phyloP scores from a whole-genome alignment of 768 basidiomycete genomes.

The Panaeolus papilionaceus region DNA sequence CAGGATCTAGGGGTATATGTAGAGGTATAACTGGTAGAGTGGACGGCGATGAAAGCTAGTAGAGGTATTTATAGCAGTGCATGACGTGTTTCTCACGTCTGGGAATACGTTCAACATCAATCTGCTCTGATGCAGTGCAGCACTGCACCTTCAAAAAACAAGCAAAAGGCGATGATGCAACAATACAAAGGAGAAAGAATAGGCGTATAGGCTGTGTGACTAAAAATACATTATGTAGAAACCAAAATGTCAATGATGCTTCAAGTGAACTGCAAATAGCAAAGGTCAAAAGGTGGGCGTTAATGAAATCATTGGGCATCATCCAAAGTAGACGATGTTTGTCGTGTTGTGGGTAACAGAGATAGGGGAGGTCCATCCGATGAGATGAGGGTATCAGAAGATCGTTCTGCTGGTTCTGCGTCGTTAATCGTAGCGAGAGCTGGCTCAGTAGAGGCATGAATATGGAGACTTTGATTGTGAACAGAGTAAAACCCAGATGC shows the following conservation, averaged over 20 bases:
- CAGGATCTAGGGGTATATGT: not conserved
- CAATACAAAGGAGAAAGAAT: not conserved
- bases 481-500: not conserved
- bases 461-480: not conserved
- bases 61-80: not conserved
- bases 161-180: not conserved
- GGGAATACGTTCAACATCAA: not conserved
- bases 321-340: not conserved
- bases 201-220: too few species aligned
- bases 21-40: not conserved
- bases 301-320: not conserved
- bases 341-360: not conserved
- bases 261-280: not conserved
- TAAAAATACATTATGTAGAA: too few species aligned
- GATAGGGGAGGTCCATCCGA: not conserved
- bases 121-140: not conserved
- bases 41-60: not conserved
- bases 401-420: not conserved
- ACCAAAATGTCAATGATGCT: not conserved
- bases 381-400: constrained; percentile 3
- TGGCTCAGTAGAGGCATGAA: not conserved
- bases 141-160: too few species aligned
- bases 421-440: not conserved
- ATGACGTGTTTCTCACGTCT: constrained; percentile 5
- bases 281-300: not conserved